Base-by-base conservation (phyloP, 345 rosid genomes). In the Pistacia vera region DNA sequence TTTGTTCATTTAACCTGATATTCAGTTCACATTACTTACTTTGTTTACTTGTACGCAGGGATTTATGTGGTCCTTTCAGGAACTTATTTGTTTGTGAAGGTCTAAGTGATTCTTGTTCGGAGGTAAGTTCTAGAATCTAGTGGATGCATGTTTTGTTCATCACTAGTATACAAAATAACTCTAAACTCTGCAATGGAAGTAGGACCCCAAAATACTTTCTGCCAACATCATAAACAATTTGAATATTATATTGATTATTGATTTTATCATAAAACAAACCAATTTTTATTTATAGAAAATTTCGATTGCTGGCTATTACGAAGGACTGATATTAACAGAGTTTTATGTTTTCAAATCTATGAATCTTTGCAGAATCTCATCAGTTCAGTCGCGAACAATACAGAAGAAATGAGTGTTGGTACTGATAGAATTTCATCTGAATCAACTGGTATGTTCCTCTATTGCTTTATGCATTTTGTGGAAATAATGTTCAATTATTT, bases 21-120 rank as follows among this genome's bases (percentile, higher is more conserved):
- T 75, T 33, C 66, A 36, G 13, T 12, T 70, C 38, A 69, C 28
- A 0, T 59, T 35, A 64, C 46, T 82, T 61, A 16, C 51, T 66
- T 78, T 56, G 57, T 69, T 77, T 30, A 46, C 25, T 25, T 44
- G 44, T 78, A 59, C 76, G 78, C 90, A 95, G 98, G 82, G 68
- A 70, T 14, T 52, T 75, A 68, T 76, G 81, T 78, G 81, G 80
- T 52, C 83, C 88, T 17, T 75, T 72, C 66, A 85, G 81, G 68
- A 90, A 82, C 57, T 77, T 91, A 75, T 88, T 88, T 58, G 75
- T 78, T 66, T 79, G 44, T 28, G 92, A 85, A 81, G 81, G 70
- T 78, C 46, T 77, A 59, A 73, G 73, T 75, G 79, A 78, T 81
- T 77, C 79, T 78, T 58, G 57, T 22, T 75, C 79, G 14, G 82